phyloP scores from a whole-genome alignment of 371 early-diverging fungal species.

The Rhizomucor pusillus region DNA sequence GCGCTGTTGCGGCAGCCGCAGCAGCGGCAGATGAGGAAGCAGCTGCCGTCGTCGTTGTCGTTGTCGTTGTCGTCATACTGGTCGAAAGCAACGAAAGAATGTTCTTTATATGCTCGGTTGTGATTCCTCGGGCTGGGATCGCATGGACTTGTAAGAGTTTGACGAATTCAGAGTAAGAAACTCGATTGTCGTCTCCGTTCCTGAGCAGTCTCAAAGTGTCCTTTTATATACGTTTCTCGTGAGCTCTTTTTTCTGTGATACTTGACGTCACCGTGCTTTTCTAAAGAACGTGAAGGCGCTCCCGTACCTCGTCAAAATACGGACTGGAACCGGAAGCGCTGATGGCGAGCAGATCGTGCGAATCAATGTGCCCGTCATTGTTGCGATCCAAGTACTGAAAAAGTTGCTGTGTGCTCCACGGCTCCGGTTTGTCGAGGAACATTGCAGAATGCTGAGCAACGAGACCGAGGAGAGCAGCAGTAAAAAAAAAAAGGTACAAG shows the following conservation, averaged over 20 bases:
- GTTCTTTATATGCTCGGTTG: slow-evolving; percentile 38
- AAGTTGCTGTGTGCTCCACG: slow-evolving; percentile 46
- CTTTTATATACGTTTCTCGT: slow-evolving; percentile 1
- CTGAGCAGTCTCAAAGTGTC: slow-evolving; percentile 15
- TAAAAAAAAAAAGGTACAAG: too few relatives aligned
- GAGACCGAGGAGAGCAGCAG: too few relatives aligned
- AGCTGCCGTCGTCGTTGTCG: slow-evolving; percentile 8
- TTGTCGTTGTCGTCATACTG: slow-evolving; percentile 16
- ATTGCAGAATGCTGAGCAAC: slow-evolving; percentile 1
- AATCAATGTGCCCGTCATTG: slow-evolving; percentile 58
- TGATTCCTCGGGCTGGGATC: slow-evolving; percentile 25
- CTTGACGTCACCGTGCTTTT: neutral
- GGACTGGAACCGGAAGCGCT: slow-evolving; percentile 34
- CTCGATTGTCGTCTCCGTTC: slow-evolving; percentile 7
- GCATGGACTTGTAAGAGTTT: slow-evolving; percentile 28
- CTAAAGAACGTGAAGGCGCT: neutral
- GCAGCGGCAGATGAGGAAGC: slow-evolving; percentile 4
- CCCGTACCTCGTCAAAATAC: slow-evolving; percentile 37
- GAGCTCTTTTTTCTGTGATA: neutral
- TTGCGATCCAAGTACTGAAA: slow-evolving; percentile 58
- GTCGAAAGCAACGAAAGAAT: slow-evolving; percentile 27
- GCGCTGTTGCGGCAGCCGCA: slow-evolving; percentile 10
- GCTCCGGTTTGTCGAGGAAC: slow-evolving; percentile 22
- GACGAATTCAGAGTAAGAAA: slow-evolving; percentile 34
- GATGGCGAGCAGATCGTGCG: slow-evolving; percentile 47